Base-by-base conservation (phyloP, 2,329 filamentous ascomycete genomes). In the Ophiostoma himal-ulmi region DNA sequence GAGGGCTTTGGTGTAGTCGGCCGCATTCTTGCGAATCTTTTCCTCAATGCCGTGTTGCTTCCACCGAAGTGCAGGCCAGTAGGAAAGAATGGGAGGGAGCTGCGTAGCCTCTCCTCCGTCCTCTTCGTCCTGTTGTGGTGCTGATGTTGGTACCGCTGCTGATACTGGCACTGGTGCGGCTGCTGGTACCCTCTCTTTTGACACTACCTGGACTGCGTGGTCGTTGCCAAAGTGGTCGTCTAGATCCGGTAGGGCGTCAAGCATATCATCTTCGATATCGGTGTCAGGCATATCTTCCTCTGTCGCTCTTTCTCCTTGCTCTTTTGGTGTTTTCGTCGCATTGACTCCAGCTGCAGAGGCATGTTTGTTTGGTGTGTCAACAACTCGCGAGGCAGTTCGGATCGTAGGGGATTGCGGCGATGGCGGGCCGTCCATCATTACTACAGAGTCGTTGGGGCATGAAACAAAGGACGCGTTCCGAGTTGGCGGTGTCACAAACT, bases 1-100 rank as follows among this genome's bases (percentile, higher is more conserved):
- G 26, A 88, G 80, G 17, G 83, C 82, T 70, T 78, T 78, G 71
- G 77, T 79, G 72, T 84, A 87, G 22, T 82, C 81, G 34, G 81
- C 78, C 8, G 79, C 81, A 71, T 87, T 88, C 67, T 80, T 78
- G 68, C 80, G 78, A 37, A 86, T 75, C 57, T 81, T 78, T 5
- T 78, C 76, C 17, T 82, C 79, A n/a, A 87, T 73, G 5, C 74
- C 74, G 13, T 78, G 77, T 36, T 78, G 77, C 73, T 80, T 80
- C 64, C 68, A 74, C 13, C 73, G 66, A 22, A 74, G 36, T 6
- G 73, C 71, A 1, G 70, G 70, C 73, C 73, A 74, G 41, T 72
- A 74, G 0, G 69, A 34, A 22, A 74, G 17, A 7, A 74, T 54
- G 6, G 60, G 41, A 1, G 73, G 73, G 3, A 48, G 36, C 26